A percentile compares a stretch with the other conserved stretches of the same genome.
Conservation (phyloP, 2,329 filamentous ascomycete species). For the Cladosporium sp. region DNA sequence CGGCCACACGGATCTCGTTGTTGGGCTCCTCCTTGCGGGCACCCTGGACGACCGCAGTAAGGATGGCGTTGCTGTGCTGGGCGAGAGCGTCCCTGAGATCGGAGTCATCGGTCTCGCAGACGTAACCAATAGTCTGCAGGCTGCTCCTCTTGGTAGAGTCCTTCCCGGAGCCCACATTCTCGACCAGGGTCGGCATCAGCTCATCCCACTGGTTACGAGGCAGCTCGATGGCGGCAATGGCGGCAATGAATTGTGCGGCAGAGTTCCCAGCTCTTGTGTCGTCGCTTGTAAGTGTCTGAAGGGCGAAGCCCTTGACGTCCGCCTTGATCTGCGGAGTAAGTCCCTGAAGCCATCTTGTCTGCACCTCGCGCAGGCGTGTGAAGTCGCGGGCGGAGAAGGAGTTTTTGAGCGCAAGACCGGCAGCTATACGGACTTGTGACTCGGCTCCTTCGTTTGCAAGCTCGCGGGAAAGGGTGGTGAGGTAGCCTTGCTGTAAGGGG, state of each 20-base stretch:
- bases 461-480: slow-evolving; percentile 85
- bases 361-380: slow-evolving; percentile 77
- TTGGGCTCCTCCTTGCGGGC: slow-evolving; percentile 95
- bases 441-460: slow-evolving; percentile 84
- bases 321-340: slow-evolving; percentile 76
- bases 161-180: slow-evolving; percentile 81
- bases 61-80: slow-evolving; percentile 90
- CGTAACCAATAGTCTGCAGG: slow-evolving; percentile 92
- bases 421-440: slow-evolving; percentile 82
- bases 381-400: slow-evolving; percentile 92
- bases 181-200: slow-evolving; percentile 80
- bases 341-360: slow-evolving; percentile 85
- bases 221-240: slow-evolving; percentile 90
- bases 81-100: slow-evolving; percentile 76
- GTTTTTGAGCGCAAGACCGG: slow-evolving; percentile 96
- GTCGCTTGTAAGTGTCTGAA: slow-evolving; percentile 75
- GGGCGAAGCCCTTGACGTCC: slow-evolving; percentile 81
- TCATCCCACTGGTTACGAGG: slow-evolving; percentile 90
- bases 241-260: slow-evolving; percentile 89
- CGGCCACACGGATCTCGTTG: slow-evolving; percentile 80
- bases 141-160: slow-evolving; percentile 92
- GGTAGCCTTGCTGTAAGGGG: slow-evolving; percentile 69
- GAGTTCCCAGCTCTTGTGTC: slow-evolving; percentile 81
- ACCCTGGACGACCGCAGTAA: slow-evolving; percentile 95
- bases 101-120: slow-evolving; percentile 89